Evolutionary conservation across 2,329 filamentous ascomycete genomes (phyloP).

Genomic region (Apiospora phragmitis): DNA sequence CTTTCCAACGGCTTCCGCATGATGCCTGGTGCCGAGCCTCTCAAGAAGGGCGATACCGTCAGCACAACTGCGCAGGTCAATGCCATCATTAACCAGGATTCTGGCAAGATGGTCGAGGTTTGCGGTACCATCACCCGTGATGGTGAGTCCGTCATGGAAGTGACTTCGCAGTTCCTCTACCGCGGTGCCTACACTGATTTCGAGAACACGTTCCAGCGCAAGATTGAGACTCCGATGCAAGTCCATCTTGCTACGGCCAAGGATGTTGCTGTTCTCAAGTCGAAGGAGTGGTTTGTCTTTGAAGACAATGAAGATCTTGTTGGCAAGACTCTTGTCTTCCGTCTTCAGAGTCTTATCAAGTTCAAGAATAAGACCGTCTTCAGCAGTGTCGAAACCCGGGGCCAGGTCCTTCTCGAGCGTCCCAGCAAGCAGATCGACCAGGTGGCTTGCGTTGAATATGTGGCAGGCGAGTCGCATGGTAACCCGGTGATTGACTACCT

Average conservation of each 20-base stretch:
- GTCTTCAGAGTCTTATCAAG: conserved; percentile 83
- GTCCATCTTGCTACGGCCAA: conserved; percentile 83
- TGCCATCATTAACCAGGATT: conserved; percentile 95
- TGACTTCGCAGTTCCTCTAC: conserved; percentile 97
- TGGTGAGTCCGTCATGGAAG: conserved; percentile 89
- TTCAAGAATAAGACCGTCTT: conserved; percentile 96
- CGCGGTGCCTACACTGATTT: conserved; percentile 89
- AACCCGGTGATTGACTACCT: conserved; percentile 98
- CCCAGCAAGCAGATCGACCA: conserved; percentile 97
- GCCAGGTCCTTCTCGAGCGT: conserved; percentile 89
- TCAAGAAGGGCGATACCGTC: conserved; percentile 93
- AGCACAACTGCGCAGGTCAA: conserved; percentile 95
- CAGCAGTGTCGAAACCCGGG: conserved; percentile 86
- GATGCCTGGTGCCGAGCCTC: conserved; percentile 89
- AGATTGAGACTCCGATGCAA: conserved; percentile 93
- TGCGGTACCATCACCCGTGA: conserved; percentile 91
- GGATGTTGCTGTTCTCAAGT: conserved; percentile 90
- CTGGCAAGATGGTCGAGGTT: conserved; percentile 99
- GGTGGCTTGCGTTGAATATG: conserved; percentile 95
- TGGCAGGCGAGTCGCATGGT: conserved; percentile 85
- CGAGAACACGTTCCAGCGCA: conserved; percentile 98
- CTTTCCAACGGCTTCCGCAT: conserved; percentile 98
- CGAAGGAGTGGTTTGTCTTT: conserved; percentile 96
- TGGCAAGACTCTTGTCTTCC: conserved; percentile 93
- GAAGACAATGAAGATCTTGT: conserved; percentile 81